Evolutionary conservation across 495 filamentous ascomycete genomes (phyloP).

Genomic region (Xylaria flabelliformis): DNA sequence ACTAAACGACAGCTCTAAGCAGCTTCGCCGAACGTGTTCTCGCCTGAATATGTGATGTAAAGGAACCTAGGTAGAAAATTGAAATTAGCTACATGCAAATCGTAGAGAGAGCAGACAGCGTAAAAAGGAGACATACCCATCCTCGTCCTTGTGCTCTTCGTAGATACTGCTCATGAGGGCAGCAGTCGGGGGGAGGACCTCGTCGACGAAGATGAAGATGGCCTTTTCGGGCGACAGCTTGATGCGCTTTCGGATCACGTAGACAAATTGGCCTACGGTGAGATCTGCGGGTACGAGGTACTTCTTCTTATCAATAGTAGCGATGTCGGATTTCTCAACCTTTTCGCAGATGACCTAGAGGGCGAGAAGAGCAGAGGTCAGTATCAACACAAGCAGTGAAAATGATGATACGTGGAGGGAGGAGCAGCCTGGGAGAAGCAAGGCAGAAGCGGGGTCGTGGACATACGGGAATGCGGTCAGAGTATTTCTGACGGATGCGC

Average conservation of each 20-base stretch:
- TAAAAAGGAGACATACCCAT: slow-evolving; percentile 59
- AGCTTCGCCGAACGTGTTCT: slow-evolving; percentile 93
- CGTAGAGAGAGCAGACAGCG: not conserved
- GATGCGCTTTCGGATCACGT: slow-evolving; percentile 99
- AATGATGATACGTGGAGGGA: not conserved
- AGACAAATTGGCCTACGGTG: slow-evolving; percentile 99
- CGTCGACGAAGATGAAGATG: slow-evolving; percentile 99
- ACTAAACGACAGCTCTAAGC: slow-evolving; percentile 29
- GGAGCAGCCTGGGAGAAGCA: not conserved
- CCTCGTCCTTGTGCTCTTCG: slow-evolving; percentile 92
- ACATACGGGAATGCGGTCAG: slow-evolving; percentile 97
- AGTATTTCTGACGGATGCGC: slow-evolving; percentile 98
- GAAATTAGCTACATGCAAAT: slow-evolving; percentile 35
- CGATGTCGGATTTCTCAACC: slow-evolving; percentile 98
- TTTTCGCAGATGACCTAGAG: slow-evolving; percentile 97
- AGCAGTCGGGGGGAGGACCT: slow-evolving; percentile 94
- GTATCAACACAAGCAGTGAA: slow-evolving; percentile 6
- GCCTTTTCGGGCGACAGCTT: slow-evolving; percentile 99
- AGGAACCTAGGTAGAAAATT: slow-evolving; percentile 48
- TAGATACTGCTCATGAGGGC: slow-evolving; percentile 99
- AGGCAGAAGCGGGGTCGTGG: not conserved
- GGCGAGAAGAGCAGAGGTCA: slow-evolving; percentile 6
- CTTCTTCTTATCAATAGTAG: slow-evolving; percentile 99
- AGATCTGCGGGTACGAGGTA: slow-evolving; percentile 97
- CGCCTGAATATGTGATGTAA: slow-evolving; percentile 88